Conservation (phyloP, 2,329 filamentous ascomycete genomes). For the Aspergillus sergii region DNA sequence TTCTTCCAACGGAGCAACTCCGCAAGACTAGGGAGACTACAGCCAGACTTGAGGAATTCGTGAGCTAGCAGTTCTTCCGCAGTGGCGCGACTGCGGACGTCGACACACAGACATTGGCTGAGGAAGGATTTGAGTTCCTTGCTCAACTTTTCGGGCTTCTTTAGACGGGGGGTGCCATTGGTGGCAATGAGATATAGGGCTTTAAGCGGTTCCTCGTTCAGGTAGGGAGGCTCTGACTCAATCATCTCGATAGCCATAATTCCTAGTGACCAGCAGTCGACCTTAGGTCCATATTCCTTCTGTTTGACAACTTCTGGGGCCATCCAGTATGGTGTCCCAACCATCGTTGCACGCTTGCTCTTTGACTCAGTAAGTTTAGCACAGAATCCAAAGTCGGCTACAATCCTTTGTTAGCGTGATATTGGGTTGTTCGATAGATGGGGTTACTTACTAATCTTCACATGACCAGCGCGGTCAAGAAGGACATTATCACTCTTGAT, state of each 20-base stretch:
- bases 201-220: slow-evolving; percentile 97
- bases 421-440: not conserved
- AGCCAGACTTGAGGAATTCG: slow-evolving; percentile 93
- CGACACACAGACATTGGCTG: slow-evolving; percentile 93
- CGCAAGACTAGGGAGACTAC: slow-evolving; percentile 77
- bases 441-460: slow-evolving; percentile 89
- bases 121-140: slow-evolving; percentile 98
- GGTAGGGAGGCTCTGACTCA: slow-evolving; percentile 94
- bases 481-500: slow-evolving; percentile 99
- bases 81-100: slow-evolving; percentile 91
- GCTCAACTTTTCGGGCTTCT: slow-evolving; percentile 97
- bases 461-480: slow-evolving; percentile 88
- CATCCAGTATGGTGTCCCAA: slow-evolving; percentile 99
- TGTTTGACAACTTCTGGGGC: slow-evolving; percentile 98
- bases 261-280: slow-evolving; percentile 97
- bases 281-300: slow-evolving; percentile 97
- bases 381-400: slow-evolving; percentile 98
- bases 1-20: slow-evolving; percentile 76
- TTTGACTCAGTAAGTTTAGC: slow-evolving; percentile 97
- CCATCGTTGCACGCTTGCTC: slow-evolving; percentile 97
- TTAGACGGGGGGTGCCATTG: slow-evolving; percentile 92
- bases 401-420: slow-evolving; percentile 25
- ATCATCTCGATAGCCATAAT: slow-evolving; percentile 99
- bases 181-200: slow-evolving; percentile 97
- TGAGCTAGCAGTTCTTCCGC: slow-evolving; percentile 86